Evolutionary conservation across 192 early-diverging fungal species (phyloP), one percentile per base, ranked within the genome.

Genomic region (Backusella westeae): DNA sequence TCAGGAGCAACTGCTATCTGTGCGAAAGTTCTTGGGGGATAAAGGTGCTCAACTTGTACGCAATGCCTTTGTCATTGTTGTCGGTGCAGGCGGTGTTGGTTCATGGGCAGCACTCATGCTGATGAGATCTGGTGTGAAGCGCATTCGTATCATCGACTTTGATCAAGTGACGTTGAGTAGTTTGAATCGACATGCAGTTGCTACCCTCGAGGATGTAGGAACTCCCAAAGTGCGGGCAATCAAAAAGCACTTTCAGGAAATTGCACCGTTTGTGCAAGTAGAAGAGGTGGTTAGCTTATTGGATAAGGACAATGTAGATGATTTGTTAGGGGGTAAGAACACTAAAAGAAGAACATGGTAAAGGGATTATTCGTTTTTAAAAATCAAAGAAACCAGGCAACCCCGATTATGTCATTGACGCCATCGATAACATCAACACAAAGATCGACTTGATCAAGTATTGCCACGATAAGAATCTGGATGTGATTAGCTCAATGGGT

Each of bases 351-450:
- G 23, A 26, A 56, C 17, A 49, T 9, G 26, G n/a, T 26, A 59
- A 26, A 59, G 23, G 9, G 53, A 26, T 72, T 26, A 68, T 73
- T 79, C 29, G 72, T 65, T 72, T 23, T 21, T 72, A 53, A 73
- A 1, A 32, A 23, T 6, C 41, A 7, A 3, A 19, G 7, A 6
- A 69, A 41, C 21, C 72, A 82, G 85, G 84, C 19, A 73, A 85
- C 19, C 91, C 92, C 1, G 92, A 93, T 75, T 93, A 87, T 72
- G 89, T 95, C 23, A 80, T 95, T 36, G 95, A 98, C 74, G 96
- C 96, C 72, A 97, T 98, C 78, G 98, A 98, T 81, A 96, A 99
- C 78, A 93, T 99, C 77, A 89, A 95, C 53, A 99, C 97, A 14
- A 99, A 99, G 81, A 67, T 96, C 72, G 93, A 93, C 21, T 83